phyloP scores from a whole-genome alignment of 2,329 filamentous ascomycete genomes.

The Colletotrichum sp. region DNA sequence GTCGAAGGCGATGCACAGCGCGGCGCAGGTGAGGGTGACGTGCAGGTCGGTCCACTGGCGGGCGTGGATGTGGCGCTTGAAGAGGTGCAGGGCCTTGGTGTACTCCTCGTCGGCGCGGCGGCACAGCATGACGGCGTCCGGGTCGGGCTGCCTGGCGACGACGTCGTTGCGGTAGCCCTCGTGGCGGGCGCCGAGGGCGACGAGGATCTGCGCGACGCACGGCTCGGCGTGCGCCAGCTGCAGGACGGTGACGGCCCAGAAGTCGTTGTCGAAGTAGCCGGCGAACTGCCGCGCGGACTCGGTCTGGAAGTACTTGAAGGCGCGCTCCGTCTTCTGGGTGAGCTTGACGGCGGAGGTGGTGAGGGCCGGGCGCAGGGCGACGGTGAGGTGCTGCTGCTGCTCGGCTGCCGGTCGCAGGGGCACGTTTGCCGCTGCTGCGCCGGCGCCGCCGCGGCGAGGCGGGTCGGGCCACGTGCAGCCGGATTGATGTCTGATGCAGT shows the following conservation, averaged over 20 bases:
- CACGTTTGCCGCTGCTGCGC: neutral
- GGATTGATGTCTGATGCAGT: neutral
- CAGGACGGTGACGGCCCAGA: slow-evolving; percentile 8
- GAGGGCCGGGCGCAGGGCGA: neutral
- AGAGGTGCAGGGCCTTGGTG: neutral
- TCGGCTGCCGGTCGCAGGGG: neutral
- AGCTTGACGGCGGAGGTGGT: neutral
- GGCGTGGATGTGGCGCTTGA: neutral
- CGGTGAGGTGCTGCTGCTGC: neutral
- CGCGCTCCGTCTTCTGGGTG: neutral
- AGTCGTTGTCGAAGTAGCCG: neutral
- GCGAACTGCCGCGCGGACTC: neutral
- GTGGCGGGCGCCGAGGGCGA: slow-evolving; percentile 15
- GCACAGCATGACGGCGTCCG: neutral
- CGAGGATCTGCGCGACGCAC: slow-evolving; percentile 5
- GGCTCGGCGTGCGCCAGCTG: neutral
- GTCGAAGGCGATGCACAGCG: slow-evolving; percentile 13
- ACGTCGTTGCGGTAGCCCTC: neutral
- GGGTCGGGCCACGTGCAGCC: neutral
- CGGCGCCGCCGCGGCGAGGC: neutral
- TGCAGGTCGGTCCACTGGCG: neutral
- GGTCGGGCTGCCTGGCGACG: neutral
- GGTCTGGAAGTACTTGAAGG: neutral
- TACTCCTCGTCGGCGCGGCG: neutral
- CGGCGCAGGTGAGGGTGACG: slow-evolving; percentile 8